phyloP scores from a whole-genome alignment of 73 alveolate species.

The Paramecium biaurelia region DNA sequence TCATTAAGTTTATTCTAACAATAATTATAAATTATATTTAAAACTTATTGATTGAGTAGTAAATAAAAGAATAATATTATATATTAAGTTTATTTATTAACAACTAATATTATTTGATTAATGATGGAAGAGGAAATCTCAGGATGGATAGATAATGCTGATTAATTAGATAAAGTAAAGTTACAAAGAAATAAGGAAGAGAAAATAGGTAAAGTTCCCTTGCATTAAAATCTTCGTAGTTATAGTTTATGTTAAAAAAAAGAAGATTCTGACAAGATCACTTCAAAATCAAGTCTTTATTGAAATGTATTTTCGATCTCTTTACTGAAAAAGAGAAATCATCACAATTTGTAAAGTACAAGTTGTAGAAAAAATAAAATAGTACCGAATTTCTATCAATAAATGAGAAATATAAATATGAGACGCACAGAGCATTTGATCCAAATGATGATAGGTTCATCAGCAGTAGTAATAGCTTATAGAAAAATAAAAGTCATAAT shows the following conservation, averaged over 20 bases:
- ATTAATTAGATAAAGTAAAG: neutral
- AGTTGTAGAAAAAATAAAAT: neutral
- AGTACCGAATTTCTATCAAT: neutral
- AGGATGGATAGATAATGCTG: neutral
- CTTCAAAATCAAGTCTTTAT: neutral
- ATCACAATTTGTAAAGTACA: neutral
- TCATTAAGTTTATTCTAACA: no score
- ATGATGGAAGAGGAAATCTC: neutral
- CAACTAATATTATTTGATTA: neutral
- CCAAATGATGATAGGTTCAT: neutral
- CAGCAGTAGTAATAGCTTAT: neutral
- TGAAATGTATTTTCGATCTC: neutral
- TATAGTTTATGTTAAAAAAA: conserved; percentile 22
- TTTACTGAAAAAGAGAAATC: neutral
- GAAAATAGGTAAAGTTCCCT: neutral
- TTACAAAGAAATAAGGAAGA: neutral
- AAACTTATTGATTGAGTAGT: no score
- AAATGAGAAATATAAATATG: neutral
- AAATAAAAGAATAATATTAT: neutral
- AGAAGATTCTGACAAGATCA: neutral
- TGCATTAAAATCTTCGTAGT: neutral
- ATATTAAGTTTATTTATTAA: neutral
- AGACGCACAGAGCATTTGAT: conserved; percentile 23
- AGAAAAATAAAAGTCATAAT: neutral
- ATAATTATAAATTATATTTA: no score